Conservation (phyloP, 176 grass and related monocot species). For the Ensete ventricosum region DNA sequence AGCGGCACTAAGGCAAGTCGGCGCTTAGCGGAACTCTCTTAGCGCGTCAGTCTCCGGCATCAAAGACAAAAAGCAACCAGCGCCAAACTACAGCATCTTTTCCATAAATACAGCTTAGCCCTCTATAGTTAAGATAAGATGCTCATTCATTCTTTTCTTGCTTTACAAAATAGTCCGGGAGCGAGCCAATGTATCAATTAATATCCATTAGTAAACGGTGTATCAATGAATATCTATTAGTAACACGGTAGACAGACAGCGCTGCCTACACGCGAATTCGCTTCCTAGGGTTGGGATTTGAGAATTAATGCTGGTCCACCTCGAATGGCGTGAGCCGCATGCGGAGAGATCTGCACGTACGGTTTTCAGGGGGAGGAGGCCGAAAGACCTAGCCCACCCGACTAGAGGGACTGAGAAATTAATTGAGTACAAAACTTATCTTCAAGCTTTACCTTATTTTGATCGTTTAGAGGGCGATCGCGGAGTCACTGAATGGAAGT, state of each 20-base stretch:
- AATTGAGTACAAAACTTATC: slow-evolving; percentile 29
- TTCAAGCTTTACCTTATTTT: slow-evolving; percentile 24
- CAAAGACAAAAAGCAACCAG: too few species aligned
- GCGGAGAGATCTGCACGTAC: slow-evolving; percentile 9
- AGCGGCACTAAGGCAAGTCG: too few species aligned
- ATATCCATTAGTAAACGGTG: too few species aligned
- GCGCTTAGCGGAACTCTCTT: too few species aligned
- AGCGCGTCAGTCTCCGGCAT: too few species aligned
- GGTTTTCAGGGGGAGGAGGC: slow-evolving; percentile 5
- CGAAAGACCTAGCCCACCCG: neutral
- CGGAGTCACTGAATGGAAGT: slow-evolving; percentile 18
- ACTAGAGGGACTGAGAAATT: slow-evolving; percentile 31
- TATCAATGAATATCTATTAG: too few species aligned
- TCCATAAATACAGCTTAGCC: too few species aligned
- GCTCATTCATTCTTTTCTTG: too few species aligned
- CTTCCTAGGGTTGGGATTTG: neutral
- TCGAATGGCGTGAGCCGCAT: slow-evolving; percentile 10
- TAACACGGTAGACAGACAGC: neutral
- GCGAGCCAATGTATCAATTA: too few species aligned
- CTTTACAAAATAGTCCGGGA: too few species aligned
- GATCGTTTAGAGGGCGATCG: slow-evolving; percentile 19
- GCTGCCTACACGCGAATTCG: slow-evolving; percentile 8
- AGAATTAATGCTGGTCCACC: neutral
- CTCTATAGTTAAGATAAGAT: too few species aligned
- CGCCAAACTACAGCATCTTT: too few species aligned